These are phyloP conservation scores for Atkinsonella hypoxylon DNA, from an alignment of 2,329 filamentous ascomycete species.

Conservation along the genomic window DNA sequence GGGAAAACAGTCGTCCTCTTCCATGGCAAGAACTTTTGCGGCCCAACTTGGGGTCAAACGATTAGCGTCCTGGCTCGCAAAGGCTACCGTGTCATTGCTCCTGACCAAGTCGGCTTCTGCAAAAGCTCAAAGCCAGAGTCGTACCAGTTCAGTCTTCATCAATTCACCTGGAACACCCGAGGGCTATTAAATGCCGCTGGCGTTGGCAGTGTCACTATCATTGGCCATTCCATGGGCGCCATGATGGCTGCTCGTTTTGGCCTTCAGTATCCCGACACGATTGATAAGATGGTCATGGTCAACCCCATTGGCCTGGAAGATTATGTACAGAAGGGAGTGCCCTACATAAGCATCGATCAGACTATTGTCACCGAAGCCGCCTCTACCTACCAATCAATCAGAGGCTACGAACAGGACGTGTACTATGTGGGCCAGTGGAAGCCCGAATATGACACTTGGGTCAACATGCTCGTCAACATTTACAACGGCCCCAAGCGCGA, in stretches of 20 bases:
- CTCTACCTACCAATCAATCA: conserved; percentile 31
- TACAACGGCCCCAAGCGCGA: conserved; percentile 32
- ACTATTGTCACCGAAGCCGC: conserved; percentile 24
- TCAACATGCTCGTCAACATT: conserved; percentile 40
- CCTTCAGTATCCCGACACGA: conserved; percentile 34
- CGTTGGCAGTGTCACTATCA: conserved; percentile 31
- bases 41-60: conserved; percentile 38
- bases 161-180: conserved; percentile 38
- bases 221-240: conserved; percentile 44
- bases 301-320: conserved; percentile 43
- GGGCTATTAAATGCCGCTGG: conserved; percentile 31
- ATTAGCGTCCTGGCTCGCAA: conserved; percentile 26
- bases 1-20: conserved; percentile 34
- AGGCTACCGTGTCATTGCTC: conserved; percentile 40
- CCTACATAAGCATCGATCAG: conserved; percentile 31
- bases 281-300: conserved; percentile 33
- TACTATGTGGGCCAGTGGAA: conserved; percentile 39
- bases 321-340: conserved; percentile 37
- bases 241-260: conserved; percentile 41
- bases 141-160: conserved; percentile 41
- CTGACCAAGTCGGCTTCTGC: conserved; percentile 46
- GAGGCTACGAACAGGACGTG: conserved; percentile 32
- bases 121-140: conserved; percentile 38
- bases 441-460: conserved; percentile 39
- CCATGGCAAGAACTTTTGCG: conserved; percentile 46